Percentiles rank a stretch among this genome's conserved stretches.
Evolutionary conservation across 331 rosid species (phyloP).

Genomic region (Rosa hybrid): DNA sequence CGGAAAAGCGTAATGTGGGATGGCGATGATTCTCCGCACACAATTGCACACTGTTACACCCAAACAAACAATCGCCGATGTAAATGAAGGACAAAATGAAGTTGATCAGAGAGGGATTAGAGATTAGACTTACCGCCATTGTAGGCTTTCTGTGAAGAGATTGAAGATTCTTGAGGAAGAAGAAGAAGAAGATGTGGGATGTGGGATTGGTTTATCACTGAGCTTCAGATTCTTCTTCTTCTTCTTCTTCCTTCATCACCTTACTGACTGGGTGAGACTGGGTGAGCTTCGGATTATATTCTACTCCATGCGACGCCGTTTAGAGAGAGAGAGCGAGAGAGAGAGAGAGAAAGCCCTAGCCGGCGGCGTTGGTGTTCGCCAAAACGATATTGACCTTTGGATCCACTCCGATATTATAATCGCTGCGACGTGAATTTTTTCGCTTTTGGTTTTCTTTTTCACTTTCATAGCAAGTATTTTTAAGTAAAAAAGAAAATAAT

Average conservation of each 20-base stretch:
- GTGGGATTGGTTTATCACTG: background rate
- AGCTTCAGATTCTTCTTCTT: background rate
- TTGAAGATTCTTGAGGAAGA: background rate
- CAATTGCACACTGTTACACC: slow-evolving; percentile 30
- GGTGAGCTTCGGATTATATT: background rate
- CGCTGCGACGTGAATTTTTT: no score
- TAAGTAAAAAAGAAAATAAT: no score
- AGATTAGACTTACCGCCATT: slow-evolving; percentile 38
- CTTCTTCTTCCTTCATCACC: background rate
- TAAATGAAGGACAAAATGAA: background rate
- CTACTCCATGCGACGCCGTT: slow-evolving; percentile 9
- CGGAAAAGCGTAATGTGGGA: slow-evolving; percentile 35
- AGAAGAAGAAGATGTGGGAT: background rate
- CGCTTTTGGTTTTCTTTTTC: no score
- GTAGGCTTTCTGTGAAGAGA: slow-evolving; percentile 8
- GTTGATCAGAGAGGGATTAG: background rate
- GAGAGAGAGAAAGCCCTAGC: background rate
- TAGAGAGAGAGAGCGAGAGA: background rate
- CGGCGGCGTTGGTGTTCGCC: background rate
- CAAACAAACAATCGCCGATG: slow-evolving; percentile 3
- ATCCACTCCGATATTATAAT: no score
- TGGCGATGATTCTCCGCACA: slow-evolving; percentile 39
- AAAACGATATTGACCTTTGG: background rate
- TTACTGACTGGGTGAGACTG: background rate
- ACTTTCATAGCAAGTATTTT: no score